Conservation (phyloP, 1,284 basidiomycete genomes). For the Boletus semigastroideus region DNA sequence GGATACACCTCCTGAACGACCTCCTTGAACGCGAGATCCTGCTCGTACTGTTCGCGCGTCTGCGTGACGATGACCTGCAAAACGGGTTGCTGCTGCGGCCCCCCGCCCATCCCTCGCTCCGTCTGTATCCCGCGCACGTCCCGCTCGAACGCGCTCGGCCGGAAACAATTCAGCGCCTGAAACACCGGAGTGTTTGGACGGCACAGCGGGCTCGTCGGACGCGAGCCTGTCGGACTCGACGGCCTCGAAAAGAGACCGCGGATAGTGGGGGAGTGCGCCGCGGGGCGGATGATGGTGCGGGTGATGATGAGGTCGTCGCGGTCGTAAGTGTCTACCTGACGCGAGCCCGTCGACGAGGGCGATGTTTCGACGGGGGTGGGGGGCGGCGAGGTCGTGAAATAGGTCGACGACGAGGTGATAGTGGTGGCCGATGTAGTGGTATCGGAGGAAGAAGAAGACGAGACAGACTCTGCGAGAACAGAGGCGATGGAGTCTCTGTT, state of each 20-base stretch:
- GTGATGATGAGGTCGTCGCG: constrained; percentile 34
- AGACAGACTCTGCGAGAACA: constrained; percentile 14
- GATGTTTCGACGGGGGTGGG: constrained; percentile 7
- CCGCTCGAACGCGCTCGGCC: constrained; percentile 24
- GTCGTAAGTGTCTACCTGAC: constrained; percentile 26
- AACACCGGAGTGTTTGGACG: constrained; percentile 28
- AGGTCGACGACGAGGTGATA: constrained; percentile 16
- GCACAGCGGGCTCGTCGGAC: constrained; percentile 24
- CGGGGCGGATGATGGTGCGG: constrained; percentile 33
- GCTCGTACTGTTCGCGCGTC: constrained; percentile 35
- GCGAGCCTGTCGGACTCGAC: constrained; percentile 25
- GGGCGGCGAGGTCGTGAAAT: constrained; percentile 25
- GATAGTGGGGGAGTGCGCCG: constrained; percentile 12
- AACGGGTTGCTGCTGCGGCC: constrained; percentile 23
- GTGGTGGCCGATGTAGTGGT: constrained; percentile 11
- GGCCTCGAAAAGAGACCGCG: constrained; percentile 22
- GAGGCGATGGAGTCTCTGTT: constrained; percentile 22
- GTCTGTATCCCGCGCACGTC: constrained; percentile 17
- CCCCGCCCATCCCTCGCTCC: constrained; percentile 8
- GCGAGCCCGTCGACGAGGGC: constrained; percentile 7
- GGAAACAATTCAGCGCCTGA: constrained; percentile 32
- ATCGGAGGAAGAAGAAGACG: constrained; percentile 18
- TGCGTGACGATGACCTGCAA: constrained; percentile 35
- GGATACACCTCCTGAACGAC: constrained; percentile 31
- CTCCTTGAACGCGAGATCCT: constrained; percentile 34